Conservation (phyloP, 306 rosid species). For the Calophaca sinica region DNA sequence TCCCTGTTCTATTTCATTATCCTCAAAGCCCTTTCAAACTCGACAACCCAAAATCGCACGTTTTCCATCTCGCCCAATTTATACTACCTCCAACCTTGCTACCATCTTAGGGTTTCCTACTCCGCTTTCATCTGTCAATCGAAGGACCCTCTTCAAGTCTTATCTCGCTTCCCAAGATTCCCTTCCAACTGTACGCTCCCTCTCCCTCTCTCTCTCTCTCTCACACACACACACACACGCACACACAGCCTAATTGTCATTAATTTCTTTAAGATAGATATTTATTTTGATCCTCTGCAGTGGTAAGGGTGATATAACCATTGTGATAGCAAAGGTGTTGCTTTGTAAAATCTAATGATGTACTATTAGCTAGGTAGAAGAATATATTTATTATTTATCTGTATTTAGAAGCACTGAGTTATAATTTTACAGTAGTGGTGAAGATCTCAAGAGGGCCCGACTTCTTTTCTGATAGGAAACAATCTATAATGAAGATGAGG, state of each 20-base stretch:
- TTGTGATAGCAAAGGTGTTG: neutral
- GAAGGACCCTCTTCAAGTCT: constrained; percentile 45
- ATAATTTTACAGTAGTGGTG: constrained; percentile 10
- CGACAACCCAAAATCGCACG: constrained; percentile 38
- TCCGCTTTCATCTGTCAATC: neutral
- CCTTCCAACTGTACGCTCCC: constrained; percentile 52
- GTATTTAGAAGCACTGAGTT: neutral
- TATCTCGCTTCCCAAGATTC: constrained; percentile 51
- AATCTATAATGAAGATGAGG: neutral
- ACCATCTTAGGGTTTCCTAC: constrained; percentile 49
- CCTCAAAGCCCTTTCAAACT: constrained; percentile 51
- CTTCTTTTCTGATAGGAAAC: neutral
- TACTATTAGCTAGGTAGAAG: neutral
- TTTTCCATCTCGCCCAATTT: constrained; percentile 40
- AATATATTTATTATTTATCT: neutral
- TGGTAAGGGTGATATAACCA: no score
- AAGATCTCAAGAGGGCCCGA: neutral
- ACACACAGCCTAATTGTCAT: no score
- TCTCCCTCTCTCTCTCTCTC: constrained; percentile 1
- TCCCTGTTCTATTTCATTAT: constrained; percentile 48
- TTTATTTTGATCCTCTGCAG: no score
- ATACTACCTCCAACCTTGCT: neutral
- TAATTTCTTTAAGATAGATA: no score
- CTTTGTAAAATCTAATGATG: constrained; percentile 3
- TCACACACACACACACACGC: no score